Evolutionary conservation across 495 filamentous ascomycete species (phyloP).

Genomic region (Endocarpon pusillum): DNA sequence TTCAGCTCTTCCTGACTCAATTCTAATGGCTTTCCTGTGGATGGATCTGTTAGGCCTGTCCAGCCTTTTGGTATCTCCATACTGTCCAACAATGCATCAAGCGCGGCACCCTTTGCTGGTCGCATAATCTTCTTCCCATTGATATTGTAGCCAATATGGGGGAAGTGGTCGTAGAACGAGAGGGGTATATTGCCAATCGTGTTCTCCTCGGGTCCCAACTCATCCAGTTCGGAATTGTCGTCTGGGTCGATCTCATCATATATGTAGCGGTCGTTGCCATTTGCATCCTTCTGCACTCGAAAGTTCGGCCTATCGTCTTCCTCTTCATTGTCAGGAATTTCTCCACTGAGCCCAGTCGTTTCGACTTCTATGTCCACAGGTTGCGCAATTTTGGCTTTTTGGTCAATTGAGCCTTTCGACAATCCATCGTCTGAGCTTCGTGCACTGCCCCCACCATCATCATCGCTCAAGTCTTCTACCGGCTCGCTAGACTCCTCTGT

Average conservation of each 20-base stretch:
- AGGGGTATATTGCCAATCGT: conserved; percentile 92
- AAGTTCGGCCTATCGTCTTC: conserved; percentile 22
- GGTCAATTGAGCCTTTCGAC: neutral
- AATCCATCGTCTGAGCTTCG: too few species aligned
- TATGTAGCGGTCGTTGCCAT: conserved; percentile 57
- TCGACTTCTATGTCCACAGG: conserved; percentile 18
- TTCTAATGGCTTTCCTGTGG: conserved; percentile 80
- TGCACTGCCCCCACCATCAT: too few species aligned
- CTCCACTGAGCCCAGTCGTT: conserved; percentile 4
- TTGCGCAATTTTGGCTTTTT: conserved; percentile 26
- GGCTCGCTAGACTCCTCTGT: conserved; percentile 28
- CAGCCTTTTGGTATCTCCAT: conserved; percentile 97
- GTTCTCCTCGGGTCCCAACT: conserved; percentile 60
- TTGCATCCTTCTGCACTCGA: conserved; percentile 43
- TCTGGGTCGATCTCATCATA: conserved; percentile 85
- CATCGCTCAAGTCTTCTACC: conserved; percentile 21
- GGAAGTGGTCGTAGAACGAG: conserved; percentile 90
- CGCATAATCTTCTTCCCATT: conserved; percentile 96
- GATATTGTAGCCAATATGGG: conserved; percentile 97
- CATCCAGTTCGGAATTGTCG: conserved; percentile 89
- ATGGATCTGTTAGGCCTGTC: conserved; percentile 87
- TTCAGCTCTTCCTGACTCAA: conserved; percentile 79
- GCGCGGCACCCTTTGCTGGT: conserved; percentile 80
- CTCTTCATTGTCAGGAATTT: conserved; percentile 11
- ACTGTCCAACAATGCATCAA: conserved; percentile 86